These are phyloP conservation scores for Teunomyces cretensis DNA, from an alignment of 805 yeast species.

Conservation along the genomic window DNA sequence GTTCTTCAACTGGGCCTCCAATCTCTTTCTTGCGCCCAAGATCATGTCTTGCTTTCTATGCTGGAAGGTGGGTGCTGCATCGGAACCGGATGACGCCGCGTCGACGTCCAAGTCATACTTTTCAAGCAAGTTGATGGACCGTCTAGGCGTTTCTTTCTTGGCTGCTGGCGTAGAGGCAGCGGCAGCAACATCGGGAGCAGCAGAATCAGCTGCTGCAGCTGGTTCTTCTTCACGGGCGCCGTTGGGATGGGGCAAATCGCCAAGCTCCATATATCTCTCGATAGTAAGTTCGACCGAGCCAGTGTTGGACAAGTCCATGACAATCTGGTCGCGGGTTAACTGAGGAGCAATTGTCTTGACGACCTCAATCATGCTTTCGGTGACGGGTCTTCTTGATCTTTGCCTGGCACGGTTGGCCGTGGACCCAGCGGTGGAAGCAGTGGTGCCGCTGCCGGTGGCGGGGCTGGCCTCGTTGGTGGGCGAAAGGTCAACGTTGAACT, in stretches of 20 bases:
- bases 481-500: slow-evolving; percentile 9
- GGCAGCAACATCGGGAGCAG: background rate
- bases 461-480: slow-evolving; percentile 7
- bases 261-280: slow-evolving; percentile 63
- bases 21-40: slow-evolving; percentile 43
- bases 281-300: slow-evolving; percentile 83
- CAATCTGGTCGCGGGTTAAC: slow-evolving; percentile 66
- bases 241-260: slow-evolving; percentile 59
- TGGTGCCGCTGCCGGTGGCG: slow-evolving; percentile 8
- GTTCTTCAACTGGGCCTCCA: slow-evolving; percentile 40
- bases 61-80: slow-evolving; percentile 16
- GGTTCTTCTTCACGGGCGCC: slow-evolving; percentile 18
- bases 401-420: slow-evolving; percentile 10
- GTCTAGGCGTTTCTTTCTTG: background rate
- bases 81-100: slow-evolving; percentile 5
- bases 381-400: slow-evolving; percentile 47
- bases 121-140: slow-evolving; percentile 28
- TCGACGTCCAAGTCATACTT: slow-evolving; percentile 41
- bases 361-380: slow-evolving; percentile 76
- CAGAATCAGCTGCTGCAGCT: no score
- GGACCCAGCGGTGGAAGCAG: no score
- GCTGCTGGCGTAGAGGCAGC: background rate
- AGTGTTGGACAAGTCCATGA: slow-evolving; percentile 67
- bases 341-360: slow-evolving; percentile 83
- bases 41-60: slow-evolving; percentile 41